Evolutionary conservation across 116 monocot genomes (phyloP).

Genomic region (Trichopus zeylanicus): DNA sequence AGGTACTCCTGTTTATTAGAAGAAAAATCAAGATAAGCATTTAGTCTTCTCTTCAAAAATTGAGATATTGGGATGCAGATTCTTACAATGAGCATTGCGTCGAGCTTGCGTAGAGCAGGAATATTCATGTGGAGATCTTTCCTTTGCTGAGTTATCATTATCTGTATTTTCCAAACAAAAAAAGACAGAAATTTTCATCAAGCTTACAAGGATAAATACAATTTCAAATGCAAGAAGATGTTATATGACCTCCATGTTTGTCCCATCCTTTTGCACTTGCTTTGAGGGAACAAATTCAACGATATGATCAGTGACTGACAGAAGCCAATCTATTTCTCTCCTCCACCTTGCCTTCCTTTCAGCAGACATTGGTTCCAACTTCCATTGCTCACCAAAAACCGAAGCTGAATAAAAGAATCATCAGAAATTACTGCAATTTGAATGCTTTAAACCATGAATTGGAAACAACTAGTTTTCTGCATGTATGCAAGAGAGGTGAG

Average conservation of each 20-base stretch:
- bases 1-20: constrained; percentile 52
- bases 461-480: too few relatives aligned
- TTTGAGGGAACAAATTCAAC: constrained; percentile 84
- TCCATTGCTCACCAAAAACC: constrained; percentile 77
- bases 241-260: constrained; percentile 78
- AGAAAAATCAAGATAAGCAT: neutral
- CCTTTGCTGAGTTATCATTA: constrained; percentile 82
- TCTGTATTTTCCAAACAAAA: constrained; percentile 20
- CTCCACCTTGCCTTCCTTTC: constrained; percentile 74
- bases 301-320: constrained; percentile 89
- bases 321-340: constrained; percentile 82
- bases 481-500: too few relatives aligned
- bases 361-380: constrained; percentile 63
- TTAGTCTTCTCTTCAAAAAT: too few relatives aligned
- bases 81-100: constrained; percentile 86
- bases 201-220: neutral
- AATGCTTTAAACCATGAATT: too few relatives aligned
- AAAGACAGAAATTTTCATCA: too few relatives aligned
- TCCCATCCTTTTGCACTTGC: constrained; percentile 63
- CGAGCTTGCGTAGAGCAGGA: constrained; percentile 84
- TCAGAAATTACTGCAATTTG: too few relatives aligned
- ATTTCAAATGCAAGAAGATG: neutral
- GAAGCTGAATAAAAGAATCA: constrained; percentile 42
- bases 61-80: neutral
- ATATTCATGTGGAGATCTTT: constrained; percentile 86